Base-by-base conservation (phyloP, 2,329 filamentous ascomycete genomes). In the Arthrobotrys sinensis region DNA sequence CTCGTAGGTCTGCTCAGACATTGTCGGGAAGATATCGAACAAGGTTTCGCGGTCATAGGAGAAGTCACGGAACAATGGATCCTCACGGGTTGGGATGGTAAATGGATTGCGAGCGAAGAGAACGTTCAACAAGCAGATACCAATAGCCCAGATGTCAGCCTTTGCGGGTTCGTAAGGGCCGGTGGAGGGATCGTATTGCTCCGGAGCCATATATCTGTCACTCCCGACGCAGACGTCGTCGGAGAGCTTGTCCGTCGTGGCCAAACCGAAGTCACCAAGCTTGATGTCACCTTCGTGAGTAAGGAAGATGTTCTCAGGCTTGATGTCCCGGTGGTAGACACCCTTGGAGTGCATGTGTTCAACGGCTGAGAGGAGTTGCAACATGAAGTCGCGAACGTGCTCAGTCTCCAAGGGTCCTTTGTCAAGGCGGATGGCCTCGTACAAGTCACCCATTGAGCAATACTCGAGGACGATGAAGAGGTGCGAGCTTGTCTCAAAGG, bases 161-260 rank as follows among this genome's bases (percentile, higher is more conserved):
- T 96, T 90, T 53, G 93, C 93, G 55, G 96, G 94, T 70, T 93
- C 95, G 86, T 99, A 99, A 76, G 96, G 96, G 80, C 91, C 91
- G 81, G 91, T 90, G 66, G 94, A 94, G 19, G 75, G 75, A 84
- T 98, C 95, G 82, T 96, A 98, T 85, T 99, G 96, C 85, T 99
- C 96, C 4, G 96, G 96, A 70, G 96, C 94, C 96, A 99, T 99
- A 86, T 99, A 99, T 70, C 96, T 93, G 84, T 99, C 96, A 84
- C 96, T 98, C 81, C 96, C 96, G 55, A 99, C 96, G 79, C 93
- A 96, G 80, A 92, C 91, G 87, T 99, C 96, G 82, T 92, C 92
- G 24, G 93, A 96, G 94, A 93, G 97, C 81, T 90, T 88, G 79
- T 97, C 93, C 5, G 90, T 92, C 10, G 95, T 97, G 64, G 94